Conservation (phyloP, 2,329 filamentous ascomycete genomes). For the Exophiala calicioides region DNA sequence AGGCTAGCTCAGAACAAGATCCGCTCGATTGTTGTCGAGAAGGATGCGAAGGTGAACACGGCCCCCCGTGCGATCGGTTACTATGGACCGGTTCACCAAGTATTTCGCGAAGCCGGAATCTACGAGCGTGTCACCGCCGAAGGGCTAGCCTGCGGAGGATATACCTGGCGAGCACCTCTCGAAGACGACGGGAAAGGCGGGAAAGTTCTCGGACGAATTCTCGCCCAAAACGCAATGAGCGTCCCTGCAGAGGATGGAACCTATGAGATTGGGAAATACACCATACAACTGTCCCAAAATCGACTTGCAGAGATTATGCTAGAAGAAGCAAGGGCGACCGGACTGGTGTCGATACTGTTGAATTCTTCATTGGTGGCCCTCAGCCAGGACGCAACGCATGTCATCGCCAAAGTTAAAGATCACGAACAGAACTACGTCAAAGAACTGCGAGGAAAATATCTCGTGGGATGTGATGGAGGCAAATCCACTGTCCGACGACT, state of each 20-base stretch:
- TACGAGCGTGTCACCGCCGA: not conserved
- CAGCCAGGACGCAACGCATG: not conserved
- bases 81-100: conserved; percentile 1
- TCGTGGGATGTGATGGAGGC: conserved; percentile 2
- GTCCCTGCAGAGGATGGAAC: not conserved
- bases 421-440: not conserved
- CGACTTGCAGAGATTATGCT: not conserved
- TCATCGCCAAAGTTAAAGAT: not conserved
- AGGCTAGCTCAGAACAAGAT: conserved; percentile 26
- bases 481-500: conserved; percentile 2
- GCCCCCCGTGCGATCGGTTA: conserved; percentile 2
- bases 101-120: conserved; percentile 1
- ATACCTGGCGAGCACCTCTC: not conserved
- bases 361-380: not conserved
- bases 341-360: not conserved
- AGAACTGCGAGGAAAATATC: not conserved
- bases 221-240: not conserved
- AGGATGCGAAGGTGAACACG: conserved; percentile 10
- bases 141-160: not conserved
- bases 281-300: not conserved
- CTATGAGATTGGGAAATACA: conserved; percentile 1
- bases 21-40: conserved; percentile 29
- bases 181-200: not conserved
- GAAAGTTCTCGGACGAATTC: not conserved
- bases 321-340: not conserved